Evolutionary conservation across 257 asterid genomes (phyloP), one percentile per base, ranked within the genome.

Genomic region (Dorcoceras hygrometricum): DNA sequence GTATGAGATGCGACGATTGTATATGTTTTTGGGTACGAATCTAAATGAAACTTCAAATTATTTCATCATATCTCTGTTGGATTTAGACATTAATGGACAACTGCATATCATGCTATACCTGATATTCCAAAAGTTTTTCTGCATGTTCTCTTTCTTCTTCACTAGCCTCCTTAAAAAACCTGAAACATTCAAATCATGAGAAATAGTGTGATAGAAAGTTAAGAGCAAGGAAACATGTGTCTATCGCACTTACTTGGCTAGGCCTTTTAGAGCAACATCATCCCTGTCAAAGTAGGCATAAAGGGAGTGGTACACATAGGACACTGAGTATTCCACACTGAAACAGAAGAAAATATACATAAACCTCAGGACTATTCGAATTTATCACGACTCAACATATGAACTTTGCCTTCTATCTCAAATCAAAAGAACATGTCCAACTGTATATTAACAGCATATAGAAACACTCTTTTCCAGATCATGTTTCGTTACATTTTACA

Each of bases 131-230:
- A 16, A 93, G 74, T 75, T 83, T 93, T 83, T 90, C 92, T 39
- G 95, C 99, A 70, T 86, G 97, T 5, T 85, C 97, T 76, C 89
- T 82, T 81, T 90, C 97, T 80, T 90, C 95, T 43, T 73, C 75
- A 74, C 97, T 90, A 2, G 95, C 76, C 74, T 85, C 97, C 81
- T 86, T 86, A 34, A 93, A 90, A 65, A 86, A 93, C 76, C 99
- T 93, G 72, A 57, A 70, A 67, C 29, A 59, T 55, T 22, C 11
- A 32, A 32, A 29, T 19, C 0, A 24, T 2, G n/a, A 14, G 31
- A 11, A 2, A 25, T 23, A 26, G 14, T 12, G 48, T 51, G 23
- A 56, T 19, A 36, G 5, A 53, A 23, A 32, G 65, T 6, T 2
- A 36, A 59, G 29, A 61, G 43, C 27, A 62, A 54, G 25, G 18